Evolutionary conservation across 2,329 filamentous ascomycete genomes (phyloP), one percentile per base, ranked within the genome.

Genomic region (Truncatella angustata): DNA sequence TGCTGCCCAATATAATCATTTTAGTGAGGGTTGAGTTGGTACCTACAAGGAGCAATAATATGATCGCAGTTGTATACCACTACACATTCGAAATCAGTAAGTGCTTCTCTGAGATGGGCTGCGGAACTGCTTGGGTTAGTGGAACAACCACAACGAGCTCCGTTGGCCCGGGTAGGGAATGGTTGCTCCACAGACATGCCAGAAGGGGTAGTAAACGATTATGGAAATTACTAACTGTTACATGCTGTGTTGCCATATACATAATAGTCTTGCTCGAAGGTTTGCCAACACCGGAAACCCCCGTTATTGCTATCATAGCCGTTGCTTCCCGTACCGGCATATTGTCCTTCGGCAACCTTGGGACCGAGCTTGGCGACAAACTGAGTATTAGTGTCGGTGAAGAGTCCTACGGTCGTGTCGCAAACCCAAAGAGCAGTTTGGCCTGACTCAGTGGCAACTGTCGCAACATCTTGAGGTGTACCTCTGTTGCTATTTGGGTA

Each of bases 51-150:
- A 14, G 56, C 51, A 16, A 10, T 14, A 3, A 18, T 53, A 26
- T 68, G 64, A 34, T 61, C 58, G 46, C 66, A 67, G n/a, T 58
- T 52, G 45, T 66, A 65, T 2, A 62, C 56, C 53, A 62, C n/a
- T n/a, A n/a, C n/a, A n/a, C n/a, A n/a, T n/a, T n/a, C n/a, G n/a
- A n/a, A n/a, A n/a, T n/a, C n/a, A n/a, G n/a, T n/a, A n/a, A n/a
- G n/a, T n/a, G n/a, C n/a, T n/a, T n/a, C n/a, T n/a, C n/a, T n/a
- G n/a, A n/a, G n/a, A n/a, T n/a, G n/a, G n/a, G n/a, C n/a, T n/a
- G n/a, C n/a, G n/a, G n/a, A n/a, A n/a, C n/a, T n/a, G n/a, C n/a
- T n/a, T n/a, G n/a, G n/a, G n/a, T n/a, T n/a, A n/a, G n/a, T n/a
- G n/a, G n/a, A n/a, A n/a, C n/a, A n/a, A n/a, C n/a, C n/a, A n/a